A percentile compares a stretch with the other conserved stretches of the same genome.
These are phyloP conservation scores for Solanum bulbocastanum DNA, from an alignment of 257 asterid genomes.

Conservation along the genomic window DNA sequence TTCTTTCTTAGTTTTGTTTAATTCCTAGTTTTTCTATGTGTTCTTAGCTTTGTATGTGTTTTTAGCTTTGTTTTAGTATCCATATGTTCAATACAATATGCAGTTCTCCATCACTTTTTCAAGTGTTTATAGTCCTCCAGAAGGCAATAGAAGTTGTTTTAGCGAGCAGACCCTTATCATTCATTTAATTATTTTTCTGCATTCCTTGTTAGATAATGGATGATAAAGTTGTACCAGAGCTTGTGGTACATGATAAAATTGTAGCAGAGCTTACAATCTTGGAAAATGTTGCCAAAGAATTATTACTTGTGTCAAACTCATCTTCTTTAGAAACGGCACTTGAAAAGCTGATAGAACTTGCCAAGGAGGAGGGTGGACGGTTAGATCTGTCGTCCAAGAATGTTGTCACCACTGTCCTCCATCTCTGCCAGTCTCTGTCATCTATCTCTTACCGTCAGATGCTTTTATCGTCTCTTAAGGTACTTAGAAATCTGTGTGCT, in stretches of 20 bases:
- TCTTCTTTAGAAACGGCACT: conserved; percentile 38
- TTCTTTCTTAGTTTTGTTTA: too few species aligned
- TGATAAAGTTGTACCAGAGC: not conserved
- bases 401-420: conserved; percentile 25
- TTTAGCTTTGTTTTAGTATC: too few species aligned
- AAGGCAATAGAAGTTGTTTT: not conserved
- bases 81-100: not conserved
- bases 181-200: not conserved
- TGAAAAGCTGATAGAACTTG: conserved; percentile 36
- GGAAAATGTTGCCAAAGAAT: conserved; percentile 21
- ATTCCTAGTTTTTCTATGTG: too few species aligned
- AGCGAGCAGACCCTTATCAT: not conserved
- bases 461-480: conserved; percentile 42
- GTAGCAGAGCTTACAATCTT: conserved; percentile 8
- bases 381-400: conserved; percentile 41
- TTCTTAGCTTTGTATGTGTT: too few species aligned
- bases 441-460: conserved; percentile 24
- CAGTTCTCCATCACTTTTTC: not conserved
- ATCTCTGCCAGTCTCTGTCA: conserved; percentile 36
- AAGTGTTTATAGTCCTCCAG: not conserved
- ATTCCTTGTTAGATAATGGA: conserved; percentile 21
- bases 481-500: conserved; percentile 77
- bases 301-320: conserved; percentile 28
- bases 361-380: conserved; percentile 54
- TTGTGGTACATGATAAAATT: conserved; percentile 13